Conservation (phyloP, 2,329 filamentous ascomycete species). For the Penicillium sp. region DNA sequence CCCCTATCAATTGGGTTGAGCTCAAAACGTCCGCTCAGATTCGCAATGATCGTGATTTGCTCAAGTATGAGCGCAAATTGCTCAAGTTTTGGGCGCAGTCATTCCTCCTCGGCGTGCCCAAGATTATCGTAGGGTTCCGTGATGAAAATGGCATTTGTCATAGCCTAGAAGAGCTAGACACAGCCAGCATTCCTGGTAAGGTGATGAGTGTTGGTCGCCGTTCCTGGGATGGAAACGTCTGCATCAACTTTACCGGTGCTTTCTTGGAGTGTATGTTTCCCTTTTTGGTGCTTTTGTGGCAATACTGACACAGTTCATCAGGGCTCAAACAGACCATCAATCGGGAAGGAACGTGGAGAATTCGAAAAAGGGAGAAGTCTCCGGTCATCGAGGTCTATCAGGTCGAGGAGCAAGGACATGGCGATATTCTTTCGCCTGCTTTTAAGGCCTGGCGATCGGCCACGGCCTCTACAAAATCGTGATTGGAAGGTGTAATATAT, state of each 20-base stretch:
- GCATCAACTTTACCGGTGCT: slow-evolving; percentile 80
- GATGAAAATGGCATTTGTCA: slow-evolving; percentile 69
- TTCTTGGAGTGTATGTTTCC: slow-evolving; percentile 70
- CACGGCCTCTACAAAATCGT: slow-evolving; percentile 2
- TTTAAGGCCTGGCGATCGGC: slow-evolving; percentile 69
- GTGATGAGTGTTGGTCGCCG: slow-evolving; percentile 65
- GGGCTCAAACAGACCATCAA: slow-evolving; percentile 62
- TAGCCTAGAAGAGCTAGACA: slow-evolving; percentile 74
- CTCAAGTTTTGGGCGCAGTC: slow-evolving; percentile 97
- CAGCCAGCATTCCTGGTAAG: slow-evolving; percentile 71
- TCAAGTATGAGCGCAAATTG: slow-evolving; percentile 83
- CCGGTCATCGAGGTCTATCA: slow-evolving; percentile 70
- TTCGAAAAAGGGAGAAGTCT: slow-evolving; percentile 64
- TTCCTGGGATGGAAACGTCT: slow-evolving; percentile 88
- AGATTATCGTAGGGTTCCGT: slow-evolving; percentile 87
- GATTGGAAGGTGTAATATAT: not conserved
- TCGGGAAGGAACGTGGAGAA: slow-evolving; percentile 75
- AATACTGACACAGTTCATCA: slow-evolving; percentile 33
- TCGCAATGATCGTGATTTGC: slow-evolving; percentile 63
- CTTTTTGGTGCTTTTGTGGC: not conserved
- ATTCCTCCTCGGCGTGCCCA: slow-evolving; percentile 88
- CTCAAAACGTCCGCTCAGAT: slow-evolving; percentile 85
- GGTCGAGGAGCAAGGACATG: slow-evolving; percentile 71
- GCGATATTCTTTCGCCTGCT: slow-evolving; percentile 70
- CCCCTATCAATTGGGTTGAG: slow-evolving; percentile 88